Evolutionary conservation across 108 stramenopile species (phyloP).

Genomic region (Nannochloropsis gaditana): DNA sequence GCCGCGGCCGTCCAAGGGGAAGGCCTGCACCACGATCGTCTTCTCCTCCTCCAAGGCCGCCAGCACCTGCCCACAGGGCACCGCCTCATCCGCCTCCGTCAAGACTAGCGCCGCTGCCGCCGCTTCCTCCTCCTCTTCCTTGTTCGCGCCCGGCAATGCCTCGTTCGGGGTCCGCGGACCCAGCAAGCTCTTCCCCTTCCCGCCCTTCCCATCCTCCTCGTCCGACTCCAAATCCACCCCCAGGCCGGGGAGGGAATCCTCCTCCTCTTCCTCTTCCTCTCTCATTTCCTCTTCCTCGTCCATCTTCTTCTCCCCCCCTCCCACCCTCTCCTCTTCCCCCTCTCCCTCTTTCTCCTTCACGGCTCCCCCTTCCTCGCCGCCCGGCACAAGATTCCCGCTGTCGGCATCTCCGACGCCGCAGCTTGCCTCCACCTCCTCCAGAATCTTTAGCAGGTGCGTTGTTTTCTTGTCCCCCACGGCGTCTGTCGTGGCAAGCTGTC

Average conservation of each 20-base stretch:
- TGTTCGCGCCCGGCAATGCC: not conserved
- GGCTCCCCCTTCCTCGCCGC: not conserved
- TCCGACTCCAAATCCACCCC: not conserved
- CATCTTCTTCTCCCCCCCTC: not conserved
- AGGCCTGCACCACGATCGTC: not conserved
- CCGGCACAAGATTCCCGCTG: not conserved
- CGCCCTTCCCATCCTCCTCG: not conserved
- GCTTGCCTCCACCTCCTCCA: not conserved
- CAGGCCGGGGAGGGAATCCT: not conserved
- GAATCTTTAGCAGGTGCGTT: not conserved
- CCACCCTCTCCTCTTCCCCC: not conserved
- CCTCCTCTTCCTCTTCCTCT: not conserved
- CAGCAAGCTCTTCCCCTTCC: not conserved
- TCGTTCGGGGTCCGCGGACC: not conserved
- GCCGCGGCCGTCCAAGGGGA: not conserved
- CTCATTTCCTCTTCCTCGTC: not conserved
- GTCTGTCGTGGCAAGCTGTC: not conserved
- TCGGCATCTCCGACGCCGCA: not conserved
- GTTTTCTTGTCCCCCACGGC: not conserved
- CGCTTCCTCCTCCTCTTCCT: not conserved
- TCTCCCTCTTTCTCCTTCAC: not conserved
- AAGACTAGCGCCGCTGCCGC: not conserved
- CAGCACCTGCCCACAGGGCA: not conserved
- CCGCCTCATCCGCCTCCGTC: not conserved
- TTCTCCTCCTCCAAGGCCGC: not conserved